Percentiles rank a stretch among this genome's conserved stretches.
These are phyloP conservation scores for Penicillium nordicum DNA, from an alignment of 2,329 filamentous ascomycete species.

Conservation along the genomic window DNA sequence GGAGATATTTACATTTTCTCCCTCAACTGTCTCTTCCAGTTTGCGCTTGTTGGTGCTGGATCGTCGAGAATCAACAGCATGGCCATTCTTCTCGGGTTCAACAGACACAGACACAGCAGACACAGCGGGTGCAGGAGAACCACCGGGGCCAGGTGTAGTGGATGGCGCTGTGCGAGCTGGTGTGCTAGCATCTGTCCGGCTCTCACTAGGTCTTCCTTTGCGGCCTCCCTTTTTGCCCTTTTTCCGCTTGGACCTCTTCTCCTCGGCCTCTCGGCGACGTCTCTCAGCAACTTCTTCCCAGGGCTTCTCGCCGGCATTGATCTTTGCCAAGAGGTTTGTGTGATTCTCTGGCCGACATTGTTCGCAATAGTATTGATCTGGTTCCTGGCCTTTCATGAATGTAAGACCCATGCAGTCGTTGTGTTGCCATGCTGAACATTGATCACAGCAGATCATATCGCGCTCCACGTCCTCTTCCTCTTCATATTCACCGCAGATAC, in stretches of 20 bases:
- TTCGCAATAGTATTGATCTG: slow-evolving; percentile 89
- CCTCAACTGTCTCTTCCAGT: slow-evolving; percentile 39
- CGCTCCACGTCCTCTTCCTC: slow-evolving; percentile 82
- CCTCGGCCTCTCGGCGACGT: slow-evolving; percentile 60
- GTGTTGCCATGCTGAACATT: slow-evolving; percentile 92
- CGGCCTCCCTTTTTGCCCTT: slow-evolving; percentile 56
- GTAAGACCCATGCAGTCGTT: slow-evolving; percentile 91
- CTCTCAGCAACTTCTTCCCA: slow-evolving; percentile 71
- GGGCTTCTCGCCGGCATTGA: slow-evolving; percentile 75
- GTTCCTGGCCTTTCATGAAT: slow-evolving; percentile 69
- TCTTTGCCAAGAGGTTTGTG: slow-evolving; percentile 71
- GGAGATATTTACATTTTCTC: slow-evolving; percentile 31
- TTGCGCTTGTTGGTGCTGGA: slow-evolving; percentile 45
- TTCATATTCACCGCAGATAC: slow-evolving; percentile 84
- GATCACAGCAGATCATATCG: slow-evolving; percentile 94
- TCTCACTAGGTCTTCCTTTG: slow-evolving; percentile 63
- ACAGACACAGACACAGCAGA: slow-evolving; percentile 25
- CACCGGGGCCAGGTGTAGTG: slow-evolving; percentile 25
- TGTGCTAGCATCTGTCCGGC: slow-evolving; percentile 46
- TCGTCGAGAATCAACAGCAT: slow-evolving; percentile 20
- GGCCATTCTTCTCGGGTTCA: slow-evolving; percentile 29
- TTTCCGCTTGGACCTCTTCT: slow-evolving; percentile 57
- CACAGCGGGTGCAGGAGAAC: slow-evolving; percentile 22
- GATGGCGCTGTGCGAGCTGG: slow-evolving; percentile 33
- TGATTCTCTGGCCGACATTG: slow-evolving; percentile 82